Base-by-base conservation (phyloP, 345 rosid species). In the Linum lewisii region DNA sequence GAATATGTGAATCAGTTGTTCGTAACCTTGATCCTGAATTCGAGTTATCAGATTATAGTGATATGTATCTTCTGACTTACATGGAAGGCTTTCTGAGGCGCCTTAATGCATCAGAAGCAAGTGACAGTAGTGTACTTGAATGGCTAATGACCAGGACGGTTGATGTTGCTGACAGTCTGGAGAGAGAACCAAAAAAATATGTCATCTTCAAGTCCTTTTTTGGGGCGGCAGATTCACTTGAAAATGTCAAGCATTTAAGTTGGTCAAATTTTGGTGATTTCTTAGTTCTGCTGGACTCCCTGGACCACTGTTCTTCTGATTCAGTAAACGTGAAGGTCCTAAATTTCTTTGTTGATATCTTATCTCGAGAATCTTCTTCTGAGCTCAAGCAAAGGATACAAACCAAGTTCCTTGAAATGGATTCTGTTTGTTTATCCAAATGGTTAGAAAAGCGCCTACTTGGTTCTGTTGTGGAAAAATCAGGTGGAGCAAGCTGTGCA, bases 391-490 rank as follows among this genome's bases (percentile, higher is more conserved):
- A 74, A 64, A 85, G 77, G 76, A 61, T 84, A 38, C 84, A 81
- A 64, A 62, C 70, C 54, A 83, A 77, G 51, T 85, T 85, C 71
- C 67, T 84, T 66, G 74, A 72, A 62, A 85, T 84, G 95, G 97
- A 85, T 76, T 53, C 78, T 73, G 65, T 45, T 67, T 36, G 54
- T 59, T 70, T 93, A 75, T 90, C 94, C 59, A 77, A 76, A 64
- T 85, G 95, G 99, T 73, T 93, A 75, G 99, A 87, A 87, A 81
- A 77, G 72, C 83, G 88, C 73, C 78, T 93, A 61, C 77, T 89
- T 68, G 95, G 99, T 75, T 77, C 77, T 76, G 51, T 66, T 53
- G 54, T 66, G 68, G 92, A 85, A 64, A 70, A 74, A 51, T 62
- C 80, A 22, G 81, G 72, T 57, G 88, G 83, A 36, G 55, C 63